Conservation (phyloP, 78 protist species). For the Dictyostelium capitatum region DNA sequence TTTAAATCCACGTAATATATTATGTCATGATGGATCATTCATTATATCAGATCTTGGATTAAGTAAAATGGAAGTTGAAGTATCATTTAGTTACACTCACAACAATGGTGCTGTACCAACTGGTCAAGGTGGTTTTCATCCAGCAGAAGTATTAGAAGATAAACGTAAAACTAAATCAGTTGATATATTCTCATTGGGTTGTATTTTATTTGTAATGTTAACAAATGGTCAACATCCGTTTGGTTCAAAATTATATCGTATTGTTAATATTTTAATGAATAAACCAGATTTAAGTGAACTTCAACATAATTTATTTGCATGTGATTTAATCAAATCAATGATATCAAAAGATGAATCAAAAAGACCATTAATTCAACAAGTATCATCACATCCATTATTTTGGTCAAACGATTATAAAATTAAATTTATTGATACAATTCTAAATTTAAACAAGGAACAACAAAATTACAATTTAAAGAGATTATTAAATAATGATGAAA, state of each 20-base stretch:
- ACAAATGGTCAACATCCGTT: slow-evolving; percentile 69
- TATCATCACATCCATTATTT: slow-evolving; percentile 44
- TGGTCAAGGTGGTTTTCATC: slow-evolving; percentile 72
- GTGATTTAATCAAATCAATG: slow-evolving; percentile 33
- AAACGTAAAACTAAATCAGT: slow-evolving; percentile 62
- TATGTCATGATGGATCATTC: slow-evolving; percentile 14
- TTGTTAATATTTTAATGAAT: slow-evolving; percentile 36
- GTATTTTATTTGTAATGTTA: slow-evolving; percentile 18
- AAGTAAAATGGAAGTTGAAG: slow-evolving; percentile 56
- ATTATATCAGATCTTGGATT: slow-evolving; percentile 63
- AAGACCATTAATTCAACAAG: slow-evolving; percentile 18
- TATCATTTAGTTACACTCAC: slow-evolving; percentile 26
- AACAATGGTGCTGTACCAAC: slow-evolving; percentile 39
- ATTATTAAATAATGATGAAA: not conserved
- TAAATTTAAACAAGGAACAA: not conserved
- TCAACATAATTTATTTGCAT: not conserved
- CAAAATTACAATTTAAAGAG: not conserved
- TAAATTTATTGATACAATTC: slow-evolving; percentile 20
- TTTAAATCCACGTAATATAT: slow-evolving; percentile 68
- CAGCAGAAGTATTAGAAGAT: slow-evolving; percentile 46
- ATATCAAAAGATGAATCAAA: not conserved
- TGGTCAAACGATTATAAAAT: slow-evolving; percentile 25
- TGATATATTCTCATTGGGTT: slow-evolving; percentile 68
- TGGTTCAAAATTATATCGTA: slow-evolving; percentile 43
- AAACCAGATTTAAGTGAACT: not conserved